phyloP scores from a whole-genome alignment of 164 flowering plant genomes.

The Nymphaea thermarum region DNA sequence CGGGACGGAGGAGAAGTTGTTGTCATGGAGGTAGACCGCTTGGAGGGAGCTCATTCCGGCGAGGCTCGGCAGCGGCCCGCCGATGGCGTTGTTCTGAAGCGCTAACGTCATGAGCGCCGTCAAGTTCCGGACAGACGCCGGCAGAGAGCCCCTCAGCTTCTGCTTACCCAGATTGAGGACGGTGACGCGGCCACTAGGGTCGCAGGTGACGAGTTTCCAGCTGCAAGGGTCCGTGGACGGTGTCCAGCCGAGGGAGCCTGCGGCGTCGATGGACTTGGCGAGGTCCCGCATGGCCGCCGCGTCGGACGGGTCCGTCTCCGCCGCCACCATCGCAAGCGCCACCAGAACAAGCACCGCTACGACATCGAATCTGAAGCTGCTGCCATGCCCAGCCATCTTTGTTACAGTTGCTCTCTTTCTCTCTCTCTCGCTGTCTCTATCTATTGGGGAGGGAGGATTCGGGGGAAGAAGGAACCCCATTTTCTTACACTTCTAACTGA shows the following conservation, averaged over 20 bases:
- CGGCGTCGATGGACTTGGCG: slow-evolving; percentile 4
- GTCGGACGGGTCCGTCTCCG: slow-evolving; percentile 2
- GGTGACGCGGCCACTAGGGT: slow-evolving; percentile 31
- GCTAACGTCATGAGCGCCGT: slow-evolving; percentile 48
- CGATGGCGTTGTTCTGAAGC: slow-evolving; percentile 47
- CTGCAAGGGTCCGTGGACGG: slow-evolving; percentile 55
- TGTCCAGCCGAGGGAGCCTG: slow-evolving; percentile 5
- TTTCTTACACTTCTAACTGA: too few relatives aligned
- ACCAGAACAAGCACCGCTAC: not conserved
- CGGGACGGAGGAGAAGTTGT: slow-evolving; percentile 50
- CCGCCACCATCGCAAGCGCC: not conserved
- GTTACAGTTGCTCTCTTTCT: too few relatives aligned
- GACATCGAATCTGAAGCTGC: too few relatives aligned
- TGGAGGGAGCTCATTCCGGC: slow-evolving; percentile 49
- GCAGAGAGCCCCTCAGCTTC: slow-evolving; percentile 46
- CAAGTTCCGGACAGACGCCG: slow-evolving; percentile 33
- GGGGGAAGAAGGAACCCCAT: too few relatives aligned
- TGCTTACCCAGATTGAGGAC: slow-evolving; percentile 64
- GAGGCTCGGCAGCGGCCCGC: slow-evolving; percentile 70
- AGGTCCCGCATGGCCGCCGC: slow-evolving; percentile 2
- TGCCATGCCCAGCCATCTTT: too few relatives aligned
- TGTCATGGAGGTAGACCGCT: slow-evolving; percentile 41
- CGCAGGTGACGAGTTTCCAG: slow-evolving; percentile 58
- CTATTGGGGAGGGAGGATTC: too few relatives aligned
- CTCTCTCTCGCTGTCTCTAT: too few relatives aligned